A percentile compares a stretch with the other conserved stretches of the same genome.
These are phyloP conservation scores for Diplodia sapinea DNA, from an alignment of 2,329 filamentous ascomycete species.

Conservation along the genomic window DNA sequence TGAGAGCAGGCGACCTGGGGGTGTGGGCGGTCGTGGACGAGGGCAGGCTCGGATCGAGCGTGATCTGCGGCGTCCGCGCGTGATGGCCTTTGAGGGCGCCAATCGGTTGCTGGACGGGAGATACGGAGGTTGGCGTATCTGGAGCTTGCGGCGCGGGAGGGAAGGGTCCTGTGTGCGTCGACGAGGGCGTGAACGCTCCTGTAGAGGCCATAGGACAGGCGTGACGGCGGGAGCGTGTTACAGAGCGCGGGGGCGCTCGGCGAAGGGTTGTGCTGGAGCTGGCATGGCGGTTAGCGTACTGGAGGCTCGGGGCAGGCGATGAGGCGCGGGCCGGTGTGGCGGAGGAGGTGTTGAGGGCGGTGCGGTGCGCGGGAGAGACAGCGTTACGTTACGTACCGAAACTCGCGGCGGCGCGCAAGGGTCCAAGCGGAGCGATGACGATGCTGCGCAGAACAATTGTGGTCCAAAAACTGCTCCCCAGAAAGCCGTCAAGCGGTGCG, in stretches of 20 bases:
- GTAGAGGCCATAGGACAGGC: conserved; percentile 51
- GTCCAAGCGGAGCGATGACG: conserved; percentile 21
- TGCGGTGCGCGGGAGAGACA: conserved; percentile 22
- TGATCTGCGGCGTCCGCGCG: conserved; percentile 32
- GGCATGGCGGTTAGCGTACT: conserved; percentile 18
- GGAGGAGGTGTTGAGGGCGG: conserved; percentile 19
- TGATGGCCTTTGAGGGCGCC: conserved; percentile 34
- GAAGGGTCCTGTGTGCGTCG: conserved; percentile 50
- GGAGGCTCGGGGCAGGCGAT: conserved; percentile 9
- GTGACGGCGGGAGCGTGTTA: conserved; percentile 12
- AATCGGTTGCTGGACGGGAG: conserved; percentile 38
- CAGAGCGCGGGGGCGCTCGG: conserved; percentile 15
- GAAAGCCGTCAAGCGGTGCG: conserved; percentile 27
- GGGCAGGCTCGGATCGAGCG: conserved; percentile 34
- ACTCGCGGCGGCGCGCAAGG: conserved; percentile 25
- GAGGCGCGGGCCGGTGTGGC: conserved; percentile 3
- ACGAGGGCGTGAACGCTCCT: conserved; percentile 43
- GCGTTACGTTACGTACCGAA: conserved; percentile 27
- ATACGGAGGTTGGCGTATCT: conserved; percentile 48
- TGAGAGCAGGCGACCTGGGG: conserved; percentile 49
- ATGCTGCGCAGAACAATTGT: conserved; percentile 28
- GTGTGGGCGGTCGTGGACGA: conserved; percentile 43
- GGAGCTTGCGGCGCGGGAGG: conserved; percentile 40
- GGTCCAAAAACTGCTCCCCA: conserved; percentile 14
- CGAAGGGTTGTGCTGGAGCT: background rate